Percentiles rank a stretch among this genome's conserved stretches.
phyloP scores from a whole-genome alignment of 2,329 filamentous ascomycete genomes.

The Chrysosphaeria jannelii region DNA sequence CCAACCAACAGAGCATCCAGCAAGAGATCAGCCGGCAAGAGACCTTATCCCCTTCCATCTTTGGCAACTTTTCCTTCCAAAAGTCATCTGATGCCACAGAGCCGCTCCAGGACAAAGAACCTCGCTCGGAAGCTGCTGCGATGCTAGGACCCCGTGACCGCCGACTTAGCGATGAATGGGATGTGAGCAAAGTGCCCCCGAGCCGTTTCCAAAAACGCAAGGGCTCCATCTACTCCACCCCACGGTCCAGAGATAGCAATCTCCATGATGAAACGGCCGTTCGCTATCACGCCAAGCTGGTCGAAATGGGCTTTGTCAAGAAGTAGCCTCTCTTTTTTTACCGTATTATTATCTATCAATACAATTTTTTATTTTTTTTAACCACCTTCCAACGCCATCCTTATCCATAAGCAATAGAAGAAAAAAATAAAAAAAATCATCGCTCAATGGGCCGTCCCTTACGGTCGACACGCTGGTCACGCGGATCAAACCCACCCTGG shows the following conservation, averaged over 20 bases:
- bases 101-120: too few species aligned
- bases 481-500: constrained; percentile 75
- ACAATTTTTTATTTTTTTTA: not conserved
- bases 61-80: too few species aligned
- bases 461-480: constrained; percentile 60
- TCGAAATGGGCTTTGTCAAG: constrained; percentile 1
- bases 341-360: not conserved
- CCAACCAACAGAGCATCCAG: too few species aligned
- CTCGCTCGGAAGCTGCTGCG: too few species aligned
- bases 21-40: too few species aligned
- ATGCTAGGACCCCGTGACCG: constrained; percentile 2
- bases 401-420: not conserved
- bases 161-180: constrained; percentile 3
- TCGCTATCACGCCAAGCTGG: too few species aligned
- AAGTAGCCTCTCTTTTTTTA: not conserved
- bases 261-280: too few species aligned
- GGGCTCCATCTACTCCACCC: constrained; percentile 37
- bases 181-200: constrained; percentile 35
- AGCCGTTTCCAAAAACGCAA: constrained; percentile 39
- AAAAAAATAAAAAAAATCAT: not conserved
- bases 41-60: too few species aligned
- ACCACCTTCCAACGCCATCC: not conserved
- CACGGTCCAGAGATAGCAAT: constrained; percentile 31
- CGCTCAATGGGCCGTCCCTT: constrained; percentile 41
- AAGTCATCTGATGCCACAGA: too few species aligned